Percentiles rank a stretch among this genome's conserved stretches.
Conservation (phyloP, 2,329 filamentous ascomycete species). For the Hypoxylon sp. region DNA sequence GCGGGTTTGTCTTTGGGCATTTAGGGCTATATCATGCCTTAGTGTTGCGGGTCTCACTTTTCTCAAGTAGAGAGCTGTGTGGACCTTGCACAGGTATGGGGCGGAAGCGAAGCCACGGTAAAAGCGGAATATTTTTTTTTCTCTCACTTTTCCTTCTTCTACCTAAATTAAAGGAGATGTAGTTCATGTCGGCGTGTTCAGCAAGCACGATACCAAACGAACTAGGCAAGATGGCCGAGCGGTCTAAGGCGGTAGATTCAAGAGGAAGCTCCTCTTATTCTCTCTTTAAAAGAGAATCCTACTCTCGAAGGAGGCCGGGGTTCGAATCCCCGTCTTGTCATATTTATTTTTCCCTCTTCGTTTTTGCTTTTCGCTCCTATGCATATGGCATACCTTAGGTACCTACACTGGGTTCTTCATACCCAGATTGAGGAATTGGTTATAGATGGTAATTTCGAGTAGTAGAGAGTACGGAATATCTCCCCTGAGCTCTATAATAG, state of each 20-base stretch:
- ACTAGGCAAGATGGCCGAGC: constrained; percentile 40
- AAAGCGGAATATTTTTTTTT: neutral
- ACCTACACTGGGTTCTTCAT: neutral
- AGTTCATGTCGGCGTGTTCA: neutral
- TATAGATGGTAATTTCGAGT: neutral
- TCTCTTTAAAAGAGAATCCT: constrained; percentile 29
- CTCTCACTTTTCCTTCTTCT: constrained; percentile 1
- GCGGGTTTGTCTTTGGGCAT: constrained; percentile 12
- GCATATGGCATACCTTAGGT: neutral
- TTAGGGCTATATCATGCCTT: constrained; percentile 11
- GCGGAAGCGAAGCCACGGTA: neutral
- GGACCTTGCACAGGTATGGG: neutral
- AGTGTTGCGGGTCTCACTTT: constrained; percentile 11
- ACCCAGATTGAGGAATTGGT: neutral
- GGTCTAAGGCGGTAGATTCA: constrained; percentile 44
- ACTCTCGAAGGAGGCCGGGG: constrained; percentile 40
- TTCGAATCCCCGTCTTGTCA: constrained; percentile 43
- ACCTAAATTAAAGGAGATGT: neutral
- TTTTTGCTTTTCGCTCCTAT: constrained; percentile 1
- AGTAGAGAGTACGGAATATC: neutral
- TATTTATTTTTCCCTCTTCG: constrained; percentile 4
- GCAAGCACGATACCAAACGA: neutral
- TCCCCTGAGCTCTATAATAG: neutral
- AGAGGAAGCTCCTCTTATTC: constrained; percentile 18
- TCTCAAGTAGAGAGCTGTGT: neutral